Base-by-base conservation (phyloP, 2,329 filamentous ascomycete genomes). In the Nemania serpens region DNA sequence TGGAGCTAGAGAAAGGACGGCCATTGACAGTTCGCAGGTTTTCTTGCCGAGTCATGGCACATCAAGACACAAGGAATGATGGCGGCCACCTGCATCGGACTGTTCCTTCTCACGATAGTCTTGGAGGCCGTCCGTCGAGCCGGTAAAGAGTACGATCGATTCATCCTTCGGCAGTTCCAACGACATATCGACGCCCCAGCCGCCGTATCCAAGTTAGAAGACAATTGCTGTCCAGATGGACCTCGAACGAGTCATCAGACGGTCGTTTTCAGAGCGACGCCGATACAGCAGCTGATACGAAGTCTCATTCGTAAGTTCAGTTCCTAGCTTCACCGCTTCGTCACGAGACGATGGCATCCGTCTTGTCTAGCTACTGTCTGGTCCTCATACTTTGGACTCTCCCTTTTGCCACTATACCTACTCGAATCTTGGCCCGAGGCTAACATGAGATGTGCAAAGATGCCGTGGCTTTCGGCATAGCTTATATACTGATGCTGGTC, bases 401-500 rank as follows among this genome's bases (percentile, higher is more conserved):
- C 2, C 2, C 1, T 25, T 15, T 1, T 25, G 22, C 4, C 5
- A 17, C n/a, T 48, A 7, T 22, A 20, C 18, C 7, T 4, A 20
- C 9, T 20, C 3, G 4, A n/a, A 18, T 1, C 18, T n/a, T 3
- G 6, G n/a, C 17, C 12, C 9, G 29, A 51, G 3, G n/a, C 57
- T 63, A 34, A 63, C 52, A 18, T 18, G 17, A 37, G 48, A n/a
- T 22, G 12, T 25, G 4, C 75, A 42, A 18, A 64, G 61, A 80
- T 63, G 75, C 76, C 6, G 66, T 70, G 20, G 72, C 77, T 4
- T 79, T 80, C 54, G 78, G 76, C 13, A 55, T 79, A 37, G 78
- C 77, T 1, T 80, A 80, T 54, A 73, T 80, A 13, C 63, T 80
- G 56, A 80, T 80, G 78, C 61, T 80, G 63, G 68, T 79, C 46